Evolutionary conservation across 306 rosid genomes (phyloP).

Genomic region (Trifolium pratense): DNA sequence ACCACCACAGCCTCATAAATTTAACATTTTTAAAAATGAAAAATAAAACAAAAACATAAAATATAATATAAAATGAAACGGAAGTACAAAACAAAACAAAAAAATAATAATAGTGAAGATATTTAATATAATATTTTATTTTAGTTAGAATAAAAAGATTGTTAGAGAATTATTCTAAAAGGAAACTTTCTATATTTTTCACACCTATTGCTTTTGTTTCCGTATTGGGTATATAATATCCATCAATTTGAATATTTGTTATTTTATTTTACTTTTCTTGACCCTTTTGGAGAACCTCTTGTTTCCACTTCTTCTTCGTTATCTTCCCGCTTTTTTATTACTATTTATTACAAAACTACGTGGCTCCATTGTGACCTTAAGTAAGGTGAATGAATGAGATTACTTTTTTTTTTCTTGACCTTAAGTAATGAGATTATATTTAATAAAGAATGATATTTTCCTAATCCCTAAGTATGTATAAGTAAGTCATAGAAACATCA

Average conservation of each 20-base stretch:
- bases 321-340: conserved; percentile 55
- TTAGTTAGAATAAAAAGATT: not conserved
- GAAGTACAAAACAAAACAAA: conserved; percentile 37
- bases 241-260: conserved; percentile 11
- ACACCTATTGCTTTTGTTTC: not conserved
- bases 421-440: too few species aligned
- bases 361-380: conserved; percentile 76
- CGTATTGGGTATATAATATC: conserved; percentile 11
- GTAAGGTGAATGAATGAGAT: not conserved
- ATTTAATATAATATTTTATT: not conserved
- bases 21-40: conserved; percentile 25
- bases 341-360: conserved; percentile 54
- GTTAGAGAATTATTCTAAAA: conserved; percentile 8
- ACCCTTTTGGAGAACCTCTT: conserved; percentile 20
- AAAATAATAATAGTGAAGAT: not conserved
- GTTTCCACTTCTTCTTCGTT: conserved; percentile 50
- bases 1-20: conserved; percentile 71
- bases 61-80: conserved; percentile 10
- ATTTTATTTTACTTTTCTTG: conserved; percentile 34
- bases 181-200: conserved; percentile 3
- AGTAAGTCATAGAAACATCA: too few species aligned
- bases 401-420: too few species aligned
- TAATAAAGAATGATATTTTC: too few species aligned
- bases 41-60: not conserved
- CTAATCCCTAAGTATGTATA: too few species aligned